Evolutionary conservation across 2,329 filamentous ascomycete genomes (phyloP).

Genomic region (Cladosporium sp.): DNA sequence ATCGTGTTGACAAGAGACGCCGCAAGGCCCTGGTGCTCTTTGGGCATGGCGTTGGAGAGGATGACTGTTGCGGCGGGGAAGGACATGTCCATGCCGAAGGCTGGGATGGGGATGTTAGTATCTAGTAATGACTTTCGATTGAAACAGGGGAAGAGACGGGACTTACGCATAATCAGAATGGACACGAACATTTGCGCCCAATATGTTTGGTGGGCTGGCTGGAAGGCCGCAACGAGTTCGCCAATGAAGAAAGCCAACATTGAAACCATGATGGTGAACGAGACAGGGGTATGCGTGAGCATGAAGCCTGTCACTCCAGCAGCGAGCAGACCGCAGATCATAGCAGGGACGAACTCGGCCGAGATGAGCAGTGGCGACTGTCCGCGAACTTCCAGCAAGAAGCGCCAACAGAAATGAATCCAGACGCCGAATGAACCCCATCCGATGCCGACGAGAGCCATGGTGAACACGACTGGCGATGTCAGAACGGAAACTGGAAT

Average conservation of each 20-base stretch:
- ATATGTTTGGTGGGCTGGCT: constrained; percentile 55
- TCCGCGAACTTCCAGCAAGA: constrained; percentile 31
- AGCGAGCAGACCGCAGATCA: constrained; percentile 34
- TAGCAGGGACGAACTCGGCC: constrained; percentile 31
- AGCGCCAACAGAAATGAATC: constrained; percentile 31
- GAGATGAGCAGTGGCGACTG: constrained; percentile 31
- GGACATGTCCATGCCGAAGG: constrained; percentile 60
- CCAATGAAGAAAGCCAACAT: constrained; percentile 42
- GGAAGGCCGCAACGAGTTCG: constrained; percentile 38
- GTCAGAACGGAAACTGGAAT: constrained; percentile 26
- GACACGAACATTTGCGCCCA: constrained; percentile 61
- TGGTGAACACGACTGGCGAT: constrained; percentile 23
- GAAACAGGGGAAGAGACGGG: constrained; percentile 25
- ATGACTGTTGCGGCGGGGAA: constrained; percentile 61
- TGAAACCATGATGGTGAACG: constrained; percentile 35
- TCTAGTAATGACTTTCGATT: background rate
- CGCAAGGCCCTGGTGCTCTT: constrained; percentile 49
- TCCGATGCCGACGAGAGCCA: constrained; percentile 27
- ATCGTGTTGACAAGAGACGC: constrained; percentile 59
- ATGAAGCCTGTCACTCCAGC: constrained; percentile 34
- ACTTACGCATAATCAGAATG: constrained; percentile 45
- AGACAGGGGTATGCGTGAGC: constrained; percentile 35
- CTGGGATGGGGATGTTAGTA: constrained; percentile 11
- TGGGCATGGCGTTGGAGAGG: constrained; percentile 49
- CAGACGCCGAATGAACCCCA: constrained; percentile 35